Base-by-base conservation (phyloP, 2,329 filamentous ascomycete species). In the Ophioceras dolichostomum region DNA sequence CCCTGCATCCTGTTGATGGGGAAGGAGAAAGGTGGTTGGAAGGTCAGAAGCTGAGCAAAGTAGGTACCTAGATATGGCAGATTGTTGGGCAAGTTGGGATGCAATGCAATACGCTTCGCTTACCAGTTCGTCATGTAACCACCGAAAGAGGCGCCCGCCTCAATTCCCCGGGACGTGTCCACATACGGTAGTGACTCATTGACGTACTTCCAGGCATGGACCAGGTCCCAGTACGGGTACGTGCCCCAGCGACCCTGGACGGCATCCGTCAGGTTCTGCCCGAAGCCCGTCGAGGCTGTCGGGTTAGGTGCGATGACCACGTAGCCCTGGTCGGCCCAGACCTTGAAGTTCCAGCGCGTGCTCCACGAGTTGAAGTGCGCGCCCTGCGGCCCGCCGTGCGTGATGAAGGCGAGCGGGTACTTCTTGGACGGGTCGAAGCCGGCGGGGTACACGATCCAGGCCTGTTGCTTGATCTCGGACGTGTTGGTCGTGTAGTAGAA, bases 241-340 rank as follows among this genome's bases (percentile, higher is more conserved):
- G 61, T 63, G 17, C 68, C 68, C 69, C 69, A 73, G 30, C 58
- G 53, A 12, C 61, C 61, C 17, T 58, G 56, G 32, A 73, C 66
- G 0, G 60, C 58, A 47, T 73, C 68, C 2, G 67, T 70, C 39
- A 73, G 65, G 3, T 57, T 52, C 47, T 73, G 68, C 3, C 69
- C 69, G 45, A 68, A 73, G 10, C 68, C 65, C 5, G 65, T 68
- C 39, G 63, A 68, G 12, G 67, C 69, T 2, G 67, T 69, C 3
- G 68, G 68, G 44, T 73, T 72, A 8, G 69, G 69, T 6, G 64
- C 60, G 32, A 73, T 58, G 4, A 72, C 69, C 21, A 73, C 60
- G 45, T 73, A 73, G 9, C 69, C 68, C 46, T 73, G 69, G 43
- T 72, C 68, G 6, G 69, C 69, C 51, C 70, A 73, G 32, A 70